phyloP scores from a whole-genome alignment of 2,329 filamentous ascomycete genomes.

The Fusarium circinatum region DNA sequence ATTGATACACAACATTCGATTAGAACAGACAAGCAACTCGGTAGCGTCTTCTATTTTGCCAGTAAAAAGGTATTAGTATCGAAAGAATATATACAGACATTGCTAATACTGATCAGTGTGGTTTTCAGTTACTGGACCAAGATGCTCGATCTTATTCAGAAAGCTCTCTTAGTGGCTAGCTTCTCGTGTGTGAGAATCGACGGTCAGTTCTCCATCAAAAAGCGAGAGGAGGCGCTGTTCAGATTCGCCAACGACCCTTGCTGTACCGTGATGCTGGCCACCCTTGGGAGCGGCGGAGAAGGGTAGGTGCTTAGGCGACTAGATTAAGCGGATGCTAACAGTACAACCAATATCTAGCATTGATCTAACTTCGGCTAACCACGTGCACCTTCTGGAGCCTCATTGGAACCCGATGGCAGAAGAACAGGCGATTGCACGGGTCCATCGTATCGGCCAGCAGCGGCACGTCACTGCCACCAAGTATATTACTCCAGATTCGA shows the following conservation, averaged over 20 bases:
- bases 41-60: fast-evolving
- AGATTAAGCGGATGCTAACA: fast-evolving
- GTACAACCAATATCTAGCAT: not conserved
- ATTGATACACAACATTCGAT: not conserved
- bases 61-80: not conserved
- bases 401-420: not conserved
- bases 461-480: not conserved
- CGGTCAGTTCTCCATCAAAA: conserved; percentile 24
- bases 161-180: conserved; percentile 9
- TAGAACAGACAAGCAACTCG: not conserved
- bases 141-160: conserved; percentile 45
- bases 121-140: conserved; percentile 12
- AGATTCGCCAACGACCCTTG: conserved; percentile 24
- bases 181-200: conserved; percentile 43
- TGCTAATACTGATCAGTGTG: not conserved
- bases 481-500: not conserved
- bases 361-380: fast-evolving
- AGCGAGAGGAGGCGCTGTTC: conserved; percentile 10
- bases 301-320: conserved; percentile 27
- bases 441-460: not conserved
- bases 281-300: conserved; percentile 46
- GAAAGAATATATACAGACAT: fast-evolving
- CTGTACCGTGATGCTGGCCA: conserved; percentile 46
- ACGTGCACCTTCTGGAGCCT: not conserved
- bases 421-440: not conserved